Evolutionary conservation across 805 yeast species (phyloP).

Genomic region (Yamadazyma sp.): DNA sequence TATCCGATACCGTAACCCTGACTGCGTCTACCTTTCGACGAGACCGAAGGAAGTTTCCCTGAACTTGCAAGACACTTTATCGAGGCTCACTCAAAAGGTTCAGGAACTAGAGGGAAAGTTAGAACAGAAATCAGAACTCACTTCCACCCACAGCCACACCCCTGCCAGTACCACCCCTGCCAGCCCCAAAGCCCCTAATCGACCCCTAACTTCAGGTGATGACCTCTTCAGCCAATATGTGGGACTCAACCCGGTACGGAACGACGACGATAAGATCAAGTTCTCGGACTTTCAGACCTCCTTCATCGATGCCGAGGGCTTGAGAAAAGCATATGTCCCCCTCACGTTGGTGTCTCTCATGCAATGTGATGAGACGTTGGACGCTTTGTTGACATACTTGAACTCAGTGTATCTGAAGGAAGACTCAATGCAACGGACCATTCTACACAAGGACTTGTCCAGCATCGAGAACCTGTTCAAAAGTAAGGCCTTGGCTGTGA

Average conservation of each 20-base stretch:
- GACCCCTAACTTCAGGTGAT: background rate
- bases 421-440: constrained; percentile 1
- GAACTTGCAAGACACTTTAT: background rate
- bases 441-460: constrained; percentile 1
- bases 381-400: background rate
- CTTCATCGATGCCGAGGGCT: constrained; percentile 1
- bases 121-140: too few species aligned
- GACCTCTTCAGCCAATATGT: constrained; percentile 5
- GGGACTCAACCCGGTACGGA: constrained; percentile 10
- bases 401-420: background rate
- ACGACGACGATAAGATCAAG: constrained; percentile 3
- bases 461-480: constrained; percentile 4
- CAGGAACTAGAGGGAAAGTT: background rate
- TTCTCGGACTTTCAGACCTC: constrained; percentile 5
- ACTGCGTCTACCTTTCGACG: constrained; percentile 15
- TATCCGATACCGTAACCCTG: constrained; percentile 24
- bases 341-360: background rate
- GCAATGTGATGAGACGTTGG: background rate
- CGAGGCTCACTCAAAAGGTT: background rate
- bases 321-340: constrained; percentile 4
- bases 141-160: too few species aligned
- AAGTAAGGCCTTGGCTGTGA: constrained; percentile 2
- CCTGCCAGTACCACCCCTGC: background rate
- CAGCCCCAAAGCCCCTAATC: background rate
- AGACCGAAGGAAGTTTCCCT: too few species aligned